These are phyloP conservation scores for Chaetomiaceae sp. DNA, from an alignment of 2,329 filamentous ascomycete species.

Conservation along the genomic window DNA sequence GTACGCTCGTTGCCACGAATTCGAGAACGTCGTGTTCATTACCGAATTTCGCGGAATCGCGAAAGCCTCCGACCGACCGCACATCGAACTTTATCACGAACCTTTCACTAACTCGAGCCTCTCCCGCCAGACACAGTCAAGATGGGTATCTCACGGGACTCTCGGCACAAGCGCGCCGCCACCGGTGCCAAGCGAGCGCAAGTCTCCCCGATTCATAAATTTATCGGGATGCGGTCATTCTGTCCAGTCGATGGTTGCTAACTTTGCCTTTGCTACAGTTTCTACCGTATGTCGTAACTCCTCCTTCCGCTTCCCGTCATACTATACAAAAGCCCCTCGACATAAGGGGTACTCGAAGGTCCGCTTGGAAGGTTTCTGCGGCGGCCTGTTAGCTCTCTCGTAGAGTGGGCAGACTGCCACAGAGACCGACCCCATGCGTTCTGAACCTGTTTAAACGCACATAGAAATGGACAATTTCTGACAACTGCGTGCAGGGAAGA, in stretches of 20 bases:
- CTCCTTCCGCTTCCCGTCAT: slow-evolving; percentile 1
- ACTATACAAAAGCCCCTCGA: slow-evolving; percentile 37
- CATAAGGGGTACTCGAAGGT: slow-evolving; percentile 55
- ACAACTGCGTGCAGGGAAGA: slow-evolving; percentile 60
- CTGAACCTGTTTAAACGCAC: slow-evolving; percentile 61
- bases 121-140: slow-evolving; percentile 63
- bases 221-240: not conserved
- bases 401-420: not conserved
- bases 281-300: slow-evolving; percentile 70
- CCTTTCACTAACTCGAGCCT: slow-evolving; percentile 23
- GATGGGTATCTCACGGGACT: slow-evolving; percentile 99
- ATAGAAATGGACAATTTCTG: slow-evolving; percentile 26
- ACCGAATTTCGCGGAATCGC: not conserved
- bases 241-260: slow-evolving; percentile 14
- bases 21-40: slow-evolving; percentile 2
- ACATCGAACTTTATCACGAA: slow-evolving; percentile 4
- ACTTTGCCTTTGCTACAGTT: slow-evolving; percentile 32
- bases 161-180: slow-evolving; percentile 99
- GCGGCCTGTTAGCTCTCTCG: not conserved
- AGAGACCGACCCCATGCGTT: slow-evolving; percentile 55
- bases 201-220: slow-evolving; percentile 14
- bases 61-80: slow-evolving; percentile 2
- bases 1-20: not conserved
- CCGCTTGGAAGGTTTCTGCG: slow-evolving; percentile 48
- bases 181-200: slow-evolving; percentile 91